Conservation (phyloP, 164 flowering plant species). For the Vitis vinifera region ASM3070453v1 NC_081816.1:1390001-1390500, state of each 20-base stretch:
- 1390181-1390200: background rate
- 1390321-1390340: slow-evolving; percentile 95
- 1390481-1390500: too few species aligned
- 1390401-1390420: too few species aligned
- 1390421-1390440: background rate
- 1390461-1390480: background rate
- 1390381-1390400: too few species aligned
- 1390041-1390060: background rate
- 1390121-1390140: slow-evolving; percentile 47
- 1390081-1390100: background rate
- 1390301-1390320: slow-evolving; percentile 88
- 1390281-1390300: slow-evolving; percentile 84
- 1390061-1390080: too few species aligned
- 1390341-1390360: slow-evolving; percentile 31
- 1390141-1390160: slow-evolving; percentile 2
- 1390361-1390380: background rate
- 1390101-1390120: slow-evolving; percentile 40
- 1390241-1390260: slow-evolving; percentile 64
- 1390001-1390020: background rate
- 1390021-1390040: slow-evolving; percentile 1
- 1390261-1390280: slow-evolving; percentile 97
- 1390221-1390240: slow-evolving; percentile 34
- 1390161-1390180: slow-evolving; percentile 1
- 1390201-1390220: slow-evolving; percentile 1
- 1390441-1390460: background rate